Evolutionary conservation across 225 moss, liverwort and hornwort genomes (phyloP).

Genomic region (Sphagnum tenellum): DNA sequence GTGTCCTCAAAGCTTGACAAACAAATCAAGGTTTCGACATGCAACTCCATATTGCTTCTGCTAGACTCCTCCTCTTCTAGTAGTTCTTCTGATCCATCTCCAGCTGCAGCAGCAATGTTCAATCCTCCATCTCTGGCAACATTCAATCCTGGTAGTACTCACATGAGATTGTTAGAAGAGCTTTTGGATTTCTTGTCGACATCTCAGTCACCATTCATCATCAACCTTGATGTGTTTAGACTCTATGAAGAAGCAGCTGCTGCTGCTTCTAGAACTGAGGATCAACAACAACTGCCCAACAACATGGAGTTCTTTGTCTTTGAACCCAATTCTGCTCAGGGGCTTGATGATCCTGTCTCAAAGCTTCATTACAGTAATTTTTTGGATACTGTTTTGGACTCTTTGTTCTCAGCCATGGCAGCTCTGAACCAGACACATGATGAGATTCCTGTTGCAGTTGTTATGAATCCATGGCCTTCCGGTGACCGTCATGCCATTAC

Average conservation of each 20-base stretch:
- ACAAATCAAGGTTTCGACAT: constrained; percentile 25
- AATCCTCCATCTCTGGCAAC: constrained; percentile 1
- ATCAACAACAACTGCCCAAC: no score
- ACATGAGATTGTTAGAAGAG: not conserved
- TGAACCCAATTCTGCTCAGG: constrained; percentile 4
- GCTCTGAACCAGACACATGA: not conserved
- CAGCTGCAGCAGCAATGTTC: no score
- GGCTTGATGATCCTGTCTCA: constrained; percentile 2
- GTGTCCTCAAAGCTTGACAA: constrained; percentile 14
- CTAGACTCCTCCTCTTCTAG: not conserved
- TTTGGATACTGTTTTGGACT: constrained; percentile 1
- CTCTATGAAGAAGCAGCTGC: not conserved
- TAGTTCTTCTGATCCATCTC: no score
- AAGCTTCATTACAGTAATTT: constrained; percentile 1
- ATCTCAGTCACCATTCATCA: constrained; percentile 9
- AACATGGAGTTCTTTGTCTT: not conserved
- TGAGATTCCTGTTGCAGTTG: constrained; percentile 1
- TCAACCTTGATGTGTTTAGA: not conserved
- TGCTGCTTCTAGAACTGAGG: no score
- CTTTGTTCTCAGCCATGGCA: constrained; percentile 4
- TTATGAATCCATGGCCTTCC: not conserved
- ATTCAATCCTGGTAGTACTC: not conserved
- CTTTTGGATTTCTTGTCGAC: constrained; percentile 7
- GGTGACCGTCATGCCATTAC: not conserved
- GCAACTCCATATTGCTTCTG: constrained; percentile 15